These are phyloP conservation scores for Acanthamoeba royreba DNA, from an alignment of 208 protist species.

Conservation along the genomic window DNA sequence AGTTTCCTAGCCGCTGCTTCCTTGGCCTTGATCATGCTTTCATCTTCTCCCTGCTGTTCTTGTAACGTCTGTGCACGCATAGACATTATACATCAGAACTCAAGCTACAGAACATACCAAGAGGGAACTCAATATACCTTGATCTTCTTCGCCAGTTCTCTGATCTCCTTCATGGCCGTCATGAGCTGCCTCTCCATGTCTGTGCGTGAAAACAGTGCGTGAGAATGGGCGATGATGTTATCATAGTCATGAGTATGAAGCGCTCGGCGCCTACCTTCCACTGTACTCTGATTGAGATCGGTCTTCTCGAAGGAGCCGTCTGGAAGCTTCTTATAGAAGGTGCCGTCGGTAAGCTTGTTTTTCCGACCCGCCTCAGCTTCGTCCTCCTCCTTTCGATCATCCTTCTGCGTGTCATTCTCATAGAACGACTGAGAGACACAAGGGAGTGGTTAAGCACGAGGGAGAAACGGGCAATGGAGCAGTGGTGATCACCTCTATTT, in stretches of 20 bases:
- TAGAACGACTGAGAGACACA: not conserved
- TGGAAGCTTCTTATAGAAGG: constrained; percentile 30
- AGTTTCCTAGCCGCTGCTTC: not conserved
- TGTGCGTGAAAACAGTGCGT: not conserved
- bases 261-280: not conserved
- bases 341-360: constrained; percentile 37
- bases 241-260: not conserved
- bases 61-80: no score
- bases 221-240: not conserved
- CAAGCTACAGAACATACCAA: no score
- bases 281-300: not conserved
- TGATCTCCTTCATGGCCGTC: constrained; percentile 40
- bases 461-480: not conserved
- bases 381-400: not conserved
- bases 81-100: no score
- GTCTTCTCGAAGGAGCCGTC: constrained; percentile 9
- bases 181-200: constrained; percentile 34
- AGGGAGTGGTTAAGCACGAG: not conserved
- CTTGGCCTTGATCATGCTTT: not conserved
- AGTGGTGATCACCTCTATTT: not conserved
- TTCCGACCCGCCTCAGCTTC: not conserved
- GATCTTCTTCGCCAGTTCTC: constrained; percentile 38
- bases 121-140: no score
- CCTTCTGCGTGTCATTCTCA: not conserved
- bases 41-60: constrained; percentile 6